Percentiles rank a stretch among this genome's conserved stretches.
These are phyloP conservation scores for Agrostemma githago DNA, from an alignment of 148 eudicot species.

Conservation along the genomic window DNA sequence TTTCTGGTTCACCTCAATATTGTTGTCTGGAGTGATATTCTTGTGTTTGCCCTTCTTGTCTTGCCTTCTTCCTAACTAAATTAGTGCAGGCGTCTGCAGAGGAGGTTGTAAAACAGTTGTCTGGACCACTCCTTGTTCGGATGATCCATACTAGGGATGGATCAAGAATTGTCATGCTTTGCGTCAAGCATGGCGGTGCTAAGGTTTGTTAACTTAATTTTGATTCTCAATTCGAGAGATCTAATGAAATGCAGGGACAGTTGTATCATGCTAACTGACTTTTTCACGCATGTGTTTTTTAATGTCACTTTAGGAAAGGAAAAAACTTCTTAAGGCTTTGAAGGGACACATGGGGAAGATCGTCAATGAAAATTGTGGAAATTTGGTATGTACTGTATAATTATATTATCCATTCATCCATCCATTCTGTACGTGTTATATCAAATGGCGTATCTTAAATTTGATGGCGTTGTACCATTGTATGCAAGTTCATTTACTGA, in stretches of 20 bases:
- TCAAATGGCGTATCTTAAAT: background rate
- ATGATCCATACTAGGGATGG: slow-evolving; percentile 87
- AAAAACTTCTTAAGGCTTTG: slow-evolving; percentile 80
- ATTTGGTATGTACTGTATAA: slow-evolving; percentile 42
- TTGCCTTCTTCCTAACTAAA: slow-evolving; percentile 18
- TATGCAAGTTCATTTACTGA: no score
- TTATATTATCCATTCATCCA: background rate
- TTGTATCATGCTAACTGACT: slow-evolving; percentile 11
- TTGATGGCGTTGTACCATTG: slow-evolving; percentile 4
- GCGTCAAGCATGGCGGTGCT: slow-evolving; percentile 84
- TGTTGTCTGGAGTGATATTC: background rate
- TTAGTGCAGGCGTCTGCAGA: slow-evolving; percentile 65
- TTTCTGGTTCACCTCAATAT: background rate
- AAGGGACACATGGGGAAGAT: slow-evolving; percentile 67
- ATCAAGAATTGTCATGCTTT: slow-evolving; percentile 70
- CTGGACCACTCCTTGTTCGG: slow-evolving; percentile 69
- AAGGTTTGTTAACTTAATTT: slow-evolving; percentile 50
- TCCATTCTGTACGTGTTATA: background rate
- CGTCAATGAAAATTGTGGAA: slow-evolving; percentile 64
- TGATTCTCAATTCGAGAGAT: background rate
- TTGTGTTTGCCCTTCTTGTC: background rate
- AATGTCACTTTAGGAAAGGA: slow-evolving; percentile 54
- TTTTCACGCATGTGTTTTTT: slow-evolving; percentile 11
- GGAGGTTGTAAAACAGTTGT: slow-evolving; percentile 69
- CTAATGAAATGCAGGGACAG: background rate